Evolutionary conservation across 2,329 filamentous ascomycete genomes (phyloP), one percentile per base, ranked within the genome.

Genomic region (Xylariaceae sp.): DNA sequence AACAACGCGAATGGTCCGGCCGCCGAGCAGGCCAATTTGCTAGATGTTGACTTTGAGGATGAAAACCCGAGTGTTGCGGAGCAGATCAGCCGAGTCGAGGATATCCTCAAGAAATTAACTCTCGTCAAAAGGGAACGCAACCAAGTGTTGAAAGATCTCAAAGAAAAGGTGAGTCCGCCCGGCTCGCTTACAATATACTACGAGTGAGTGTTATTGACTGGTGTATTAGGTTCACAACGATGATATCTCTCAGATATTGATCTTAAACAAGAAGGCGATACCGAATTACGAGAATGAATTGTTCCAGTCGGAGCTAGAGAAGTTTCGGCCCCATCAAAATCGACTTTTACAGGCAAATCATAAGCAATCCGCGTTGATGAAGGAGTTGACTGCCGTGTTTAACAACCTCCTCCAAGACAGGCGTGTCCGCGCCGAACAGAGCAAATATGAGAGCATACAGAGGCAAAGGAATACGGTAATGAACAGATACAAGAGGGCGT

Each of bases 261-360:
- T 99, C 52, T 76, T 99, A 55, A 99, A 99, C 78, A 97, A 97
- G 70, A 99, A 97, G 72, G 87, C 90, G 1, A 92, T 97, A 65
- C 81, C 90, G 18, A 95, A 90, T 66, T 92, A 94, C 65, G 94
- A 99, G 70, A 86, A 80, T 12, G 90, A 96, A 65, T 80, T 99
- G 2, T 99, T 99, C 74, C 88, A 96, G 68, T 85, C 90, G 15
- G 94, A 99, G 71, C 79, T 99, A n/a, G 92, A 97, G 72, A 99
- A 99, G 70, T 99, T 96, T 73, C 80, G 91, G 40, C 88, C 91
- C 26, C 89, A 96, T 65, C 94, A 97, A 68, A 96, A 87, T 64
- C 85, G 94, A 32, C 80, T 99, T 15, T 75, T 96, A 8, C 91
- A 96, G 70, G 92, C 94, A 13, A 95, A 91, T 58, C 94, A 99